Evolutionary conservation across 2,329 filamentous ascomycete species (phyloP).

Genomic region (Niveomyces coronatus): DNA sequence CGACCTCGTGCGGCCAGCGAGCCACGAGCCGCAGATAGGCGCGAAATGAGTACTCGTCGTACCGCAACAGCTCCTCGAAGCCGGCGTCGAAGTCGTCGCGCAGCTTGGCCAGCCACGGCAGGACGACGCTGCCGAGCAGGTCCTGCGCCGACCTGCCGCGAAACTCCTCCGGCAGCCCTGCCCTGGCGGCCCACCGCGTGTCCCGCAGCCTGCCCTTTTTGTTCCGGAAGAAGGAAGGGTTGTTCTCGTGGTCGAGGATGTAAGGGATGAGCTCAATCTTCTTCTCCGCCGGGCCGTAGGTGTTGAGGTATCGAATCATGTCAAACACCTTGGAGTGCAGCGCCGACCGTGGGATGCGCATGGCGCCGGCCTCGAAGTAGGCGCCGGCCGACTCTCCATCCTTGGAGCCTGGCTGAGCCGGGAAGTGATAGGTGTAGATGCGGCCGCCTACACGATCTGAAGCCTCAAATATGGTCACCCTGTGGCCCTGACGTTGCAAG

Average conservation of each 20-base stretch:
- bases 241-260: slow-evolving; percentile 8
- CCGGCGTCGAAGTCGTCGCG: slow-evolving; percentile 5
- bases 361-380: slow-evolving; percentile 8
- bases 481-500: slow-evolving; percentile 4
- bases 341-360: slow-evolving; percentile 6
- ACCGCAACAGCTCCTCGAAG: slow-evolving; percentile 4
- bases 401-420: not conserved
- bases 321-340: slow-evolving; percentile 5
- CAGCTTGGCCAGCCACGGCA: slow-evolving; percentile 4
- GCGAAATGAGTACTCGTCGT: slow-evolving; percentile 8
- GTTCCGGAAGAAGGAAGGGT: slow-evolving; percentile 4
- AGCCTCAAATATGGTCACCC: slow-evolving; percentile 8
- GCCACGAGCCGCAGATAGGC: slow-evolving; percentile 5
- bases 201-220: slow-evolving; percentile 2
- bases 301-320: slow-evolving; percentile 5
- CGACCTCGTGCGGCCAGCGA: slow-evolving; percentile 9
- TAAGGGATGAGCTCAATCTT: slow-evolving; percentile 5
- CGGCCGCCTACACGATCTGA: slow-evolving; percentile 3
- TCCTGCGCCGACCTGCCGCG: slow-evolving; percentile 1
- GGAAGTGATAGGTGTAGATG: slow-evolving; percentile 5
- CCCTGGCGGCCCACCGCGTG: slow-evolving; percentile 1
- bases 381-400: slow-evolving; percentile 2
- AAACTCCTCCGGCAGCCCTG: not conserved
- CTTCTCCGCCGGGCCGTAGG: not conserved
- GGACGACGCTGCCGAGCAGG: slow-evolving; percentile 5